A percentile compares a stretch with the other conserved stretches of the same genome.
These are phyloP conservation scores for Brachypodium distachyon DNA, from an alignment of 202 grass and related monocot genomes.

Conservation along the genomic window DNA sequence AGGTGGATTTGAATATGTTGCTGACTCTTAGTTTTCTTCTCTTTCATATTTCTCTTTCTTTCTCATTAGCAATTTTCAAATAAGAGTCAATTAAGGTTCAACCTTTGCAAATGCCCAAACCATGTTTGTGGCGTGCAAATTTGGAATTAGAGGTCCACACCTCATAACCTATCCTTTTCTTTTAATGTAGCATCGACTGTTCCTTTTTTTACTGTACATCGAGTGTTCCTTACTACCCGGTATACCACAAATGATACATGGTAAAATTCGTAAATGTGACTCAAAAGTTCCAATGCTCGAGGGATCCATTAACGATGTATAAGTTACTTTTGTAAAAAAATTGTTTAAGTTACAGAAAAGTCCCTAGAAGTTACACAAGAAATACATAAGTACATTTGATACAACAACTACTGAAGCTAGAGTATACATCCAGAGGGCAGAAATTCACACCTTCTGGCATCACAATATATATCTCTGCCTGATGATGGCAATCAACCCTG, in stretches of 20 bases:
- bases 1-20: too few species aligned
- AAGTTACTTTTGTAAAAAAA: too few species aligned
- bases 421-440: neutral
- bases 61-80: too few species aligned
- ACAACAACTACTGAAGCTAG: neutral
- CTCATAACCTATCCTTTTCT: neutral
- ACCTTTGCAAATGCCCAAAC: too few species aligned
- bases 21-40: too few species aligned
- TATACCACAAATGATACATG: neutral
- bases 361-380: neutral
- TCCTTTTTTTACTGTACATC: too few species aligned
- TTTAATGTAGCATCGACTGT: too few species aligned
- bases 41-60: too few species aligned
- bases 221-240: too few species aligned
- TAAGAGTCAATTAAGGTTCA: too few species aligned
- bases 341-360: neutral
- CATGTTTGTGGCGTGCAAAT: neutral
- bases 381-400: conserved; percentile 6
- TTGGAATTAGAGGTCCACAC: neutral
- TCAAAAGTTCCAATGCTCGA: neutral
- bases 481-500: neutral
- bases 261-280: neutral
- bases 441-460: neutral
- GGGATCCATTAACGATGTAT: neutral
- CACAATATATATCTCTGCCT: neutral